A percentile compares a stretch with the other conserved stretches of the same genome.
Evolutionary conservation across 2,329 filamentous ascomycete species (phyloP).

Genomic region (Zymoseptoria brevis): DNA sequence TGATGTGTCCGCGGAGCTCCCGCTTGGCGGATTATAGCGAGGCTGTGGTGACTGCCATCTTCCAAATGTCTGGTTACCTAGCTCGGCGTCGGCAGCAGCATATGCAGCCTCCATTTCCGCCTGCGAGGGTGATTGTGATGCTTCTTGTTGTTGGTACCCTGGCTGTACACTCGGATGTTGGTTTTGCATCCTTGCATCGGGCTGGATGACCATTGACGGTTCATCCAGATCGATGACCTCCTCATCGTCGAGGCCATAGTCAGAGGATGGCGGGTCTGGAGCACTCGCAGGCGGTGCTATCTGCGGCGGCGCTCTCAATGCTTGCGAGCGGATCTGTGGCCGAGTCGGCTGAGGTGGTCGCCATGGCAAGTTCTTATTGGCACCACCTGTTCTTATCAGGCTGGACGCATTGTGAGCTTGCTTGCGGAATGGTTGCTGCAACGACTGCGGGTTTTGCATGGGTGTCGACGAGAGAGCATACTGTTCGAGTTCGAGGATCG

Average conservation of each 20-base stretch:
- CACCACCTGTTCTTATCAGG: slow-evolving; percentile 13
- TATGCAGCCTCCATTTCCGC: slow-evolving; percentile 12
- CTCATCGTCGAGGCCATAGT: slow-evolving; percentile 41
- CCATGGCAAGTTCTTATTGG: slow-evolving; percentile 22
- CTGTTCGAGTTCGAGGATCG: slow-evolving; percentile 39
- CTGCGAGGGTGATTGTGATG: slow-evolving; percentile 1
- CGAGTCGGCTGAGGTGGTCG: slow-evolving; percentile 21
- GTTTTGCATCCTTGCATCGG: slow-evolving; percentile 11
- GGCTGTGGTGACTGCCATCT: slow-evolving; percentile 15
- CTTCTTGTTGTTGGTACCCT: background rate
- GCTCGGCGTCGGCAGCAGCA: slow-evolving; percentile 28
- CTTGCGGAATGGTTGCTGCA: slow-evolving; percentile 10
- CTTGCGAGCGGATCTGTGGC: background rate
- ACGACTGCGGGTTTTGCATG: slow-evolving; percentile 29
- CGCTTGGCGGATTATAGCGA: background rate
- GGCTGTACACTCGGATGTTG: background rate
- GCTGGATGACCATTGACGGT: slow-evolving; percentile 24
- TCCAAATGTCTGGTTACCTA: slow-evolving; percentile 20
- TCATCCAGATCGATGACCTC: slow-evolving; percentile 41
- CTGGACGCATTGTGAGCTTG: slow-evolving; percentile 17
- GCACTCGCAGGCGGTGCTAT: slow-evolving; percentile 19
- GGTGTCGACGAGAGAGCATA: slow-evolving; percentile 34
- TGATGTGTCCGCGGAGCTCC: slow-evolving; percentile 17
- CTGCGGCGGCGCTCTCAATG: slow-evolving; percentile 6
- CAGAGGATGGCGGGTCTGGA: slow-evolving; percentile 28